phyloP scores from a whole-genome alignment of 2,329 filamentous ascomycete genomes.

The Dactylellina sp. region DNA sequence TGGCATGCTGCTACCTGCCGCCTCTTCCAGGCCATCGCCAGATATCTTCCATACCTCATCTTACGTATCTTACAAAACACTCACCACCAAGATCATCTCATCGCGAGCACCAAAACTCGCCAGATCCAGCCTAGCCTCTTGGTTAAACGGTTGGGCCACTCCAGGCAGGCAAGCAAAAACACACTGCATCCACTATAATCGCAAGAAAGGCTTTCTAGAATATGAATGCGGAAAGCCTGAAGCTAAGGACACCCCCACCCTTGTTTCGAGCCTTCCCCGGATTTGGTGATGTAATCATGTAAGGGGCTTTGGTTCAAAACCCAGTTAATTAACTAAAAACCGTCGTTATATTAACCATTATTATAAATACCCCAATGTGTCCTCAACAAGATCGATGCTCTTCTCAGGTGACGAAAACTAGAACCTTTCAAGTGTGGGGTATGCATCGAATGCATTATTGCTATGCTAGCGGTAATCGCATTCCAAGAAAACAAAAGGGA shows the following conservation, averaged over 20 bases:
- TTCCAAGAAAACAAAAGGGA: background rate
- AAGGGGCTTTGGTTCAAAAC: slow-evolving; percentile 19
- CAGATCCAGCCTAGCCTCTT: slow-evolving; percentile 4
- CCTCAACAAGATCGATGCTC: background rate
- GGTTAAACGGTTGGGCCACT: background rate
- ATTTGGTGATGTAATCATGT: slow-evolving; percentile 54
- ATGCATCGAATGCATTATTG: background rate
- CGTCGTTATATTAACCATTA: too few species aligned
- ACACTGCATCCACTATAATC: slow-evolving; percentile 54
- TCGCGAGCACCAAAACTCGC: background rate
- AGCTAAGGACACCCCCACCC: slow-evolving; percentile 36
- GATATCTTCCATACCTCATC: too few species aligned
- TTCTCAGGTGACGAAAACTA: background rate
- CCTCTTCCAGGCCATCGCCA: too few species aligned
- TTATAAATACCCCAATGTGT: background rate
- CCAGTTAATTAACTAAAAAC: too few species aligned
- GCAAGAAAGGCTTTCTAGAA: background rate
- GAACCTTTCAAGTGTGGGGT: slow-evolving; percentile 18
- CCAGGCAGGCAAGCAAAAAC: background rate
- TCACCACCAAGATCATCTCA: background rate
- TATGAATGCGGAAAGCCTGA: slow-evolving; percentile 43
- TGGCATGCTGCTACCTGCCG: too few species aligned
- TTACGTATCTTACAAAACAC: too few species aligned
- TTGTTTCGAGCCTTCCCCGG: slow-evolving; percentile 32
- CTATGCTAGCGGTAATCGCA: background rate